Percentiles rank a stretch among this genome's conserved stretches.
These are phyloP conservation scores for Komagataella ulmi DNA, from an alignment of 805 yeast genomes.

Conservation along the genomic window DNA sequence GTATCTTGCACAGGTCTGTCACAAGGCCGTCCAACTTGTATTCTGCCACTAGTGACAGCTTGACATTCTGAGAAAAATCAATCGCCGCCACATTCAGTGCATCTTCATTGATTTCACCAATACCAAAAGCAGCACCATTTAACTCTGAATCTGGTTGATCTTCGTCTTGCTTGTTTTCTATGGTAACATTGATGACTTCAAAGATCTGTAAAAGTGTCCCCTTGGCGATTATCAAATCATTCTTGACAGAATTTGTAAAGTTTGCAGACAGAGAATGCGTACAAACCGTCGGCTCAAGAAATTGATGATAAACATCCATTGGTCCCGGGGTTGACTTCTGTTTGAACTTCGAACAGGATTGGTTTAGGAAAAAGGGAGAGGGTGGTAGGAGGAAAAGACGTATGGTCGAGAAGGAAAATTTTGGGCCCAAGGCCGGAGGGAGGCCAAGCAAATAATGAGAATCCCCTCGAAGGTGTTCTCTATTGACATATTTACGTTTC, in stretches of 20 bases:
- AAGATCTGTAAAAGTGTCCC: conserved; percentile 59
- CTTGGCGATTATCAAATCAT: conserved; percentile 55
- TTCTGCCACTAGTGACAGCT: conserved; percentile 40
- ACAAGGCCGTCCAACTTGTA: conserved; percentile 61
- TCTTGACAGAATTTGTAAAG: conserved; percentile 21
- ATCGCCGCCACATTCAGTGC: conserved; percentile 9
- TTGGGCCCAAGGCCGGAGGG: neutral
- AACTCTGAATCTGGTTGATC: conserved; percentile 9
- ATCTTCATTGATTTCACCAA: conserved; percentile 3
- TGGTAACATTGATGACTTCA: conserved; percentile 20
- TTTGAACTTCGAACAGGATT: neutral
- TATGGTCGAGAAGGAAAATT: neutral
- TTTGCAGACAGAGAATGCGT: conserved; percentile 41
- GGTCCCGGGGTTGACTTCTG: neutral
- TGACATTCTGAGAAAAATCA: conserved; percentile 3
- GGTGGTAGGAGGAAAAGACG: neutral
- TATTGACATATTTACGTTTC: neutral
- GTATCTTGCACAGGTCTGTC: conserved; percentile 37
- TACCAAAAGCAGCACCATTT: conserved; percentile 7
- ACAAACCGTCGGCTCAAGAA: conserved; percentile 65
- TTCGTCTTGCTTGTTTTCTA: conserved; percentile 7
- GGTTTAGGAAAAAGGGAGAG: neutral
- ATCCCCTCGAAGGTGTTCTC: neutral
- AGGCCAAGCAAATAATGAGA: neutral
- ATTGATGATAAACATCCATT: conserved; percentile 75